Evolutionary conservation across 768 basidiomycete genomes (phyloP).

Genomic region (Nidula microcarpa): DNA sequence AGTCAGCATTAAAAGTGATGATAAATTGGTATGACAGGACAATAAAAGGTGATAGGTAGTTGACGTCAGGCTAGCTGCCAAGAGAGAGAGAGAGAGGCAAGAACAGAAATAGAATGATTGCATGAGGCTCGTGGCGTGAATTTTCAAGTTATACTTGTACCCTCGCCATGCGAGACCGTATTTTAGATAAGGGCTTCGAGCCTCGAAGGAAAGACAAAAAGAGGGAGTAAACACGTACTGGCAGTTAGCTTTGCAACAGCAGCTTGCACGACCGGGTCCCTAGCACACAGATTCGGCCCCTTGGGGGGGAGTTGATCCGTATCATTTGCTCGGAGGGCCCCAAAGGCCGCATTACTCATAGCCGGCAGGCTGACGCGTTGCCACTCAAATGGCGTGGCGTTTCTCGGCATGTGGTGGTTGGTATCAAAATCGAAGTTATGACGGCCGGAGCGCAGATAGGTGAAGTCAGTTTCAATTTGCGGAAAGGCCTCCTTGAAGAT

Average conservation of each 20-base stretch:
- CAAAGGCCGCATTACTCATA: background rate
- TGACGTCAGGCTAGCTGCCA: constrained; percentile 2
- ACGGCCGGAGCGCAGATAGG: background rate
- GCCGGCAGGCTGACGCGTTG: background rate
- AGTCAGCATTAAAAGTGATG: constrained; percentile 6
- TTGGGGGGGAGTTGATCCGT: background rate
- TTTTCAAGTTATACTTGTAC: too few relatives aligned
- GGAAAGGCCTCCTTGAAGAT: constrained; percentile 29
- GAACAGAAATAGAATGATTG: background rate
- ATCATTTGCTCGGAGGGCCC: background rate
- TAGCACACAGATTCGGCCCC: constrained; percentile 39
- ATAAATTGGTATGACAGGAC: background rate
- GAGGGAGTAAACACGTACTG: constrained; percentile 32
- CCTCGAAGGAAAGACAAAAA: constrained; percentile 3
- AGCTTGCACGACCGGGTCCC: constrained; percentile 74
- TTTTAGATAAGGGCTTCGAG: background rate
- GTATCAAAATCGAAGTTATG: background rate
- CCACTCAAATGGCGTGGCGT: too few relatives aligned
- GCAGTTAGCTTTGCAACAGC: constrained; percentile 63
- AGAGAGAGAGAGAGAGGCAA: constrained; percentile 6
- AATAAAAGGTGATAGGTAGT: background rate
- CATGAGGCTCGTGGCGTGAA: background rate
- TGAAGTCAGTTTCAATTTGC: background rate
- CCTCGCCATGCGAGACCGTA: too few relatives aligned
- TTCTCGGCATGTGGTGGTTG: too few relatives aligned